phyloP scores from a whole-genome alignment of 108 stramenopile species.

The Nitzschia sp. region DNA sequence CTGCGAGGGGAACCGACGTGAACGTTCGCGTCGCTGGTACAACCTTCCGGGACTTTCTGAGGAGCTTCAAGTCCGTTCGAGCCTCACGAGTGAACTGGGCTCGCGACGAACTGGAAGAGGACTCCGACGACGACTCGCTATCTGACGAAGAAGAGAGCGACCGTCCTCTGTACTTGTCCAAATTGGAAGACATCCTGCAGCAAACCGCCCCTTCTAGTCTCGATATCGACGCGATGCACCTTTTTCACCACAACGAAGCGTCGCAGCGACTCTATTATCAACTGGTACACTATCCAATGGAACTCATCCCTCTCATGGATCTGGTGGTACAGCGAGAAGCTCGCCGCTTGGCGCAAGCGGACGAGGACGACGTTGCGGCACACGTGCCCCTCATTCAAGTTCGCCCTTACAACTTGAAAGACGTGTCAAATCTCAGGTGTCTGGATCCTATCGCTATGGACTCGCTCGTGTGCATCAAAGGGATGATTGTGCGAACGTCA shows the following conservation, averaged over 20 bases:
- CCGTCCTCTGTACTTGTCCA: constrained; percentile 27
- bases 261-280: constrained; percentile 91
- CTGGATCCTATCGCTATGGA: constrained; percentile 96
- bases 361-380: constrained; percentile 29
- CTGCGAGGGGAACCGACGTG: constrained; percentile 81
- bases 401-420: constrained; percentile 87
- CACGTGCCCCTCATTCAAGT: constrained; percentile 82
- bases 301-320: constrained; percentile 97
- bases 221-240: constrained; percentile 92
- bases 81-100: constrained; percentile 12
- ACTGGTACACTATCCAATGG: constrained; percentile 92
- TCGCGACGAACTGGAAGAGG: constrained; percentile 6
- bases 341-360: constrained; percentile 26
- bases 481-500: constrained; percentile 95
- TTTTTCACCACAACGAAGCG: constrained; percentile 80
- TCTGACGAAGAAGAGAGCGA: neutral
- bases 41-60: constrained; percentile 76
- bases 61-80: constrained; percentile 59
- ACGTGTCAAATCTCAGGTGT: constrained; percentile 83
- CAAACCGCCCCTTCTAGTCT: constrained; percentile 54
- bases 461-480: constrained; percentile 85
- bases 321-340: constrained; percentile 75
- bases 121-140: constrained; percentile 25
- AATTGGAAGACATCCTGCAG: constrained; percentile 19
- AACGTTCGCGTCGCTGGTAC: constrained; percentile 73